Evolutionary conservation across 305 asterid species (phyloP).

Genomic region (Fraxinus sp.): DNA sequence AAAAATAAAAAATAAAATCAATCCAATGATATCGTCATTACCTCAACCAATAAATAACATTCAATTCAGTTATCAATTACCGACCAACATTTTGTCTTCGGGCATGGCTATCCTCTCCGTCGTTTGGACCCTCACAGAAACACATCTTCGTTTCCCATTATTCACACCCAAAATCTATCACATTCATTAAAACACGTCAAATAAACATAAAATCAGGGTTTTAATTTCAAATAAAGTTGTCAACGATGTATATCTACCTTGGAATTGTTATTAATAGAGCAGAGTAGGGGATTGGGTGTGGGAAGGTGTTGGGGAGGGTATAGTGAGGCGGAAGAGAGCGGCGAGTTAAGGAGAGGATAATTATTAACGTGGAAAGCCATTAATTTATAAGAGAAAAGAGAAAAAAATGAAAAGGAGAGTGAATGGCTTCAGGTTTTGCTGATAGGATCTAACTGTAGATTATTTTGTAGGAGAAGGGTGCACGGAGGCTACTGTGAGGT

Average conservation of each 20-base stretch:
- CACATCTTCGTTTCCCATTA: slow-evolving; percentile 37
- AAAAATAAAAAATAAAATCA: slow-evolving; percentile 4
- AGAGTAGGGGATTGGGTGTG: slow-evolving; percentile 13
- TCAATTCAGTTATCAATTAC: slow-evolving; percentile 20
- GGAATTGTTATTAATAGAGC: not conserved
- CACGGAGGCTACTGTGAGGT: not conserved
- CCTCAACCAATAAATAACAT: not conserved
- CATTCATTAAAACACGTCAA: not conserved
- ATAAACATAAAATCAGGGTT: not conserved
- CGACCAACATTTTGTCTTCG: slow-evolving; percentile 28
- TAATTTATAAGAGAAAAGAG: not conserved
- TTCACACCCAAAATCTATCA: slow-evolving; percentile 35
- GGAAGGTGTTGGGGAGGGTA: slow-evolving; percentile 10
- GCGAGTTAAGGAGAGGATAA: slow-evolving; percentile 11
- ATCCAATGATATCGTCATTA: slow-evolving; percentile 1
- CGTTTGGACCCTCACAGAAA: slow-evolving; percentile 37
- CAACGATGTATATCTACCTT: not conserved
- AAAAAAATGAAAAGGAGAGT: not conserved
- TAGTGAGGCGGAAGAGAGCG: slow-evolving; percentile 9
- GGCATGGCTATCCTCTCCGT: slow-evolving; percentile 42
- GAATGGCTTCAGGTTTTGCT: not conserved
- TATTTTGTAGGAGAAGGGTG: not conserved
- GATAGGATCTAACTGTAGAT: not conserved
- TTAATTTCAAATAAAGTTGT: not conserved
- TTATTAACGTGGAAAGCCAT: slow-evolving; percentile 10